Evolutionary conservation across 495 filamentous ascomycete species (phyloP), one percentile per base, ranked within the genome.

Genomic region (Aspergillus homomorphus): DNA sequence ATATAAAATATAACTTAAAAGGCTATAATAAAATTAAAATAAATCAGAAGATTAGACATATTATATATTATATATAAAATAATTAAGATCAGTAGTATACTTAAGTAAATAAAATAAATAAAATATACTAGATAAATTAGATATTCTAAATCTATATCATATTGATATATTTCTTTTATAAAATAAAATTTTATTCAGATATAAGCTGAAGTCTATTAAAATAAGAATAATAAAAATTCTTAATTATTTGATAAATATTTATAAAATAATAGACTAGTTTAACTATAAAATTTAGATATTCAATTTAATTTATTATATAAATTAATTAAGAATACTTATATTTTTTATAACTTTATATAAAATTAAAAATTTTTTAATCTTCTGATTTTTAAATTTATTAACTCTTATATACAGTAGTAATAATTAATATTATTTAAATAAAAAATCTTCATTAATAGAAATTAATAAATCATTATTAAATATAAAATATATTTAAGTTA

Each of bases 381-480:
- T n/a, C n/a, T n/a, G n/a, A n/a, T n/a, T n/a, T n/a, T n/a, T n/a
- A n/a, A n/a, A n/a, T n/a, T 21, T 21, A 4, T 46, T 46, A 4
- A 46, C 3, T 46, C 20, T 46, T 19, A 46, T 46, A 46, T 19
- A 46, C 1, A 4, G 7, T 46, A 4, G 10, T 2, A 46, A 46
- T 20, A 21, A 20, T 19, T 46, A 20, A 46, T 46, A 46, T 46
- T 46, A 46, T 10, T 21, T 46, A 46, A 21, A 46, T 21, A 46
- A 21, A 2, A 46, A 21, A 19, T 46, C 7, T 19, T 19, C 4
- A 45, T n/a, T 45, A 45, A 45, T 45, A 45, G 15, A 45, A 45
- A 45, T 45, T n/a, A 45, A 45, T 45, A 45, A 45, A 45, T n/a
- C 20, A 45, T n/a, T 45, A 45, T 45, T 45, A 45, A 45, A 45